These are phyloP conservation scores for Saprolegnia diclina DNA, from an alignment of 352 stramenopile species.

Conservation along the genomic window DNA sequence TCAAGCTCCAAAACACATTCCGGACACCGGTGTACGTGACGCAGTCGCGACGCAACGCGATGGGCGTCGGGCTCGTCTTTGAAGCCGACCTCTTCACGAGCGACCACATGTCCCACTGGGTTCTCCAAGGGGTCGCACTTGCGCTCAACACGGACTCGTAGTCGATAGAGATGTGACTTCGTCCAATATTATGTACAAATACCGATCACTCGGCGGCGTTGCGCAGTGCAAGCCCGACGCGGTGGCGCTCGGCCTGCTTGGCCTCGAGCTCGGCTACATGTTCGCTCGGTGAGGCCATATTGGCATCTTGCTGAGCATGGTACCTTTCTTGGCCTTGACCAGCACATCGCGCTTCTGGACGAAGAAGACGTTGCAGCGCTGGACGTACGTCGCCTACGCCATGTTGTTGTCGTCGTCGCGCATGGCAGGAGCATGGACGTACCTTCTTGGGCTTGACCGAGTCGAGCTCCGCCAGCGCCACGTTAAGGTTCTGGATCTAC, in stretches of 20 bases:
- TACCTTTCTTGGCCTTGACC: slow-evolving; percentile 62
- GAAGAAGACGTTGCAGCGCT: slow-evolving; percentile 70
- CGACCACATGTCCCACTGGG: slow-evolving; percentile 91
- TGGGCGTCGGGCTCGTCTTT: slow-evolving; percentile 94
- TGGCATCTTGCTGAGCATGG: background rate
- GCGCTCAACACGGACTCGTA: slow-evolving; percentile 90
- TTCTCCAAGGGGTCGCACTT: slow-evolving; percentile 92
- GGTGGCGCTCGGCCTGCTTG: slow-evolving; percentile 51
- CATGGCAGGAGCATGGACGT: background rate
- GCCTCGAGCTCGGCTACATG: slow-evolving; percentile 52
- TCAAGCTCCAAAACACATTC: slow-evolving; percentile 95
- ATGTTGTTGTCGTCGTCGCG: background rate
- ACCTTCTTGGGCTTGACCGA: slow-evolving; percentile 66
- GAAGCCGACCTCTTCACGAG: slow-evolving; percentile 88
- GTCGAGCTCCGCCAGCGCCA: slow-evolving; percentile 66
- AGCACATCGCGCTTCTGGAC: slow-evolving; percentile 60
- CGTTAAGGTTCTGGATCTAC: slow-evolving; percentile 73
- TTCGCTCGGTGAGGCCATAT: background rate
- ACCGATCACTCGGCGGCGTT: background rate
- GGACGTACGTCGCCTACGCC: slow-evolving; percentile 54
- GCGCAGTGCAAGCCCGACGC: slow-evolving; percentile 52
- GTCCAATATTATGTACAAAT: slow-evolving; percentile 2
- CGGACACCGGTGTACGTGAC: slow-evolving; percentile 95
- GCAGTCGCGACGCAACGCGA: slow-evolving; percentile 90
- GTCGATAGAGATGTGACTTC: slow-evolving; percentile 1